phyloP scores from a whole-genome alignment of 768 basidiomycete genomes.

The Boletus coccyginus region DNA sequence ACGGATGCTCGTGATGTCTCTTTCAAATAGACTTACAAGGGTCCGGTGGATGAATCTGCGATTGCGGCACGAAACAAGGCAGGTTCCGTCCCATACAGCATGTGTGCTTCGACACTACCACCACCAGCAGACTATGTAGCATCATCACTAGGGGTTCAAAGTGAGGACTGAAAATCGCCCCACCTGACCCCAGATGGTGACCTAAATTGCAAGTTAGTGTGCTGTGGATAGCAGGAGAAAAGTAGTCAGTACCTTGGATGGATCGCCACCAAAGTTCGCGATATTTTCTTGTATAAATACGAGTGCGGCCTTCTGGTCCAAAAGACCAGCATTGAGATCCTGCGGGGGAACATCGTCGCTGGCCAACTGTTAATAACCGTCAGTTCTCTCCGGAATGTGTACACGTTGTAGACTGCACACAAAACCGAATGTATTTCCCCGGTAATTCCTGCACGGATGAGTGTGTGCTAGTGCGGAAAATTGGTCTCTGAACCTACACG shows the following conservation, averaged over 20 bases:
- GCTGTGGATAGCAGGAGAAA: neutral
- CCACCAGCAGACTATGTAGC: slow-evolving; percentile 14
- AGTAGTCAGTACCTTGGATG: slow-evolving; percentile 39
- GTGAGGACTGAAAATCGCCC: neutral
- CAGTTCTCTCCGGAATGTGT: neutral
- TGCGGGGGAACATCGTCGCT: slow-evolving; percentile 43
- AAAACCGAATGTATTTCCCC: slow-evolving; percentile 18
- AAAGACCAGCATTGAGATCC: slow-evolving; percentile 58
- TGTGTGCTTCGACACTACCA: slow-evolving; percentile 15
- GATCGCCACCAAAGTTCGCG: slow-evolving; percentile 62
- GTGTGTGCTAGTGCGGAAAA: neutral
- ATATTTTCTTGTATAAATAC: slow-evolving; percentile 66
- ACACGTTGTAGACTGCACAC: neutral
- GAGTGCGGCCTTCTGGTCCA: slow-evolving; percentile 58
- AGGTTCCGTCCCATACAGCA: slow-evolving; percentile 5
- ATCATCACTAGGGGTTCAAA: neutral
- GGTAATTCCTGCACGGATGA: slow-evolving; percentile 12
- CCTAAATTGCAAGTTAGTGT: slow-evolving; percentile 1
- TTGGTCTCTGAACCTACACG: neutral
- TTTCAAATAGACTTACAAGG: slow-evolving; percentile 13
- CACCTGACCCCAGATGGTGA: slow-evolving; percentile 23
- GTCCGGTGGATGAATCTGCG: slow-evolving; percentile 18
- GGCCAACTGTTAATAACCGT: slow-evolving; percentile 39
- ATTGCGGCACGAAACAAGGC: slow-evolving; percentile 15
- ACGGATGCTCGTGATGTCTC: neutral